Conservation (phyloP, 2,329 filamentous ascomycete genomes). For the Beauveria rudraprayagi region DNA sequence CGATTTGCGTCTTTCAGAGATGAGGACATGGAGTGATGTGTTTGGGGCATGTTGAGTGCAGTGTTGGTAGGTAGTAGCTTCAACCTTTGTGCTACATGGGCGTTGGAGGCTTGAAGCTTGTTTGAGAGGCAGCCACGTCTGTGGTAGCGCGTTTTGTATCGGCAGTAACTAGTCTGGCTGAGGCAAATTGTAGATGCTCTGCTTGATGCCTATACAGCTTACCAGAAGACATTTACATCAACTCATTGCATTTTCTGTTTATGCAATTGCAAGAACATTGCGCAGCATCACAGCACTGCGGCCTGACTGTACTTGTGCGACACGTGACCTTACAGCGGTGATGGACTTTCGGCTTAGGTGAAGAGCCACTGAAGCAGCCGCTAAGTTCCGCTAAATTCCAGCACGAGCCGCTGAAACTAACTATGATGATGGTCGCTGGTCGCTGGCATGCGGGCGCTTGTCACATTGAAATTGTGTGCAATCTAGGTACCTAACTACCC, state of each 20-base stretch:
- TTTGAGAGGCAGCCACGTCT: slow-evolving; percentile 1
- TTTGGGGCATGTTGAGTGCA: background rate
- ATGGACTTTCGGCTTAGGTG: background rate
- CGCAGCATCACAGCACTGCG: background rate
- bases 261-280: background rate
- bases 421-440: no score
- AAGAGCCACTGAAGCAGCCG: background rate
- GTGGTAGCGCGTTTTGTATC: background rate
- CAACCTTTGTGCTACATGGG: background rate
- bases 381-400: background rate
- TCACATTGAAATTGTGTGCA: background rate
- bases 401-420: no score
- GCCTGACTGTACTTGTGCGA: background rate
- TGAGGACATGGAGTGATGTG: background rate
- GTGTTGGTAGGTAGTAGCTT: background rate
- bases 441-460: background rate
- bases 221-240: background rate
- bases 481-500: no score
- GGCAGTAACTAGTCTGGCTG: background rate
- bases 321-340: background rate
- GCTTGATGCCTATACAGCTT: no score
- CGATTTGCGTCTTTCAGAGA: background rate
- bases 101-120: background rate
- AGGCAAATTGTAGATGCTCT: background rate
- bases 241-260: background rate